phyloP scores from a whole-genome alignment of 768 basidiomycete species.

The Suillus fuscotomentosus region DNA sequence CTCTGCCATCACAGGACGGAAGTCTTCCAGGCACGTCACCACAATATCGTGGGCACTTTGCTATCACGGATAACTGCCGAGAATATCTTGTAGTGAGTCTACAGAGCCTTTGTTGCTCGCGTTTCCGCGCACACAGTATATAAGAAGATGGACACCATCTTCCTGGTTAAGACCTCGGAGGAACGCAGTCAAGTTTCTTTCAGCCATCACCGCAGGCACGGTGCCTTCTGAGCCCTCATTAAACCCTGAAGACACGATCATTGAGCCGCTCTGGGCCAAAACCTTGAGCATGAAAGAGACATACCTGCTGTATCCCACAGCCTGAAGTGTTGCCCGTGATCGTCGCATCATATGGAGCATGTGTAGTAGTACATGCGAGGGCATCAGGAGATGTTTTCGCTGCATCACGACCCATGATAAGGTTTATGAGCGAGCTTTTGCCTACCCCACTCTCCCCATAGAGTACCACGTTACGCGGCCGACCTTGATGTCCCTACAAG shows the following conservation, averaged over 20 bases:
- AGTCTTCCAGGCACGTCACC: slow-evolving; percentile 18
- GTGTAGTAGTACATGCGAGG: slow-evolving; percentile 32
- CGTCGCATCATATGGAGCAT: slow-evolving; percentile 21
- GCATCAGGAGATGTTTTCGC: slow-evolving; percentile 32
- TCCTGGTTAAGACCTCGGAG: slow-evolving; percentile 27
- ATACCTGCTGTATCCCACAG: slow-evolving; percentile 35
- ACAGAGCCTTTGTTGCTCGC: slow-evolving; percentile 23
- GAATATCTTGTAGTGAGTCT: slow-evolving; percentile 28
- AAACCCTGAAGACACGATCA: slow-evolving; percentile 26
- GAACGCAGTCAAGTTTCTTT: slow-evolving; percentile 3
- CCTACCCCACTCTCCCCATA: slow-evolving; percentile 34
- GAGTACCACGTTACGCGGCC: slow-evolving; percentile 30
- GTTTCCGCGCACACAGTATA: slow-evolving; percentile 31
- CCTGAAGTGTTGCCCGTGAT: slow-evolving; percentile 20
- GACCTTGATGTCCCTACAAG: background rate
- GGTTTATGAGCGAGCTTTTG: slow-evolving; percentile 45
- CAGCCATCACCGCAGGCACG: slow-evolving; percentile 8
- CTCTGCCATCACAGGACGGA: slow-evolving; percentile 16
- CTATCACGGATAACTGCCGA: slow-evolving; percentile 22
- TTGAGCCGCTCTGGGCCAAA: slow-evolving; percentile 18
- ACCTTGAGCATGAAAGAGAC: slow-evolving; percentile 20
- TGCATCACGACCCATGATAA: slow-evolving; percentile 25
- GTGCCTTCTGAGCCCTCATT: slow-evolving; percentile 4
- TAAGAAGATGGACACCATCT: slow-evolving; percentile 27
- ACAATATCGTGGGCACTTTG: slow-evolving; percentile 18